phyloP scores from a whole-genome alignment of 345 rosid genomes.

The Combretum micranthum region DNA sequence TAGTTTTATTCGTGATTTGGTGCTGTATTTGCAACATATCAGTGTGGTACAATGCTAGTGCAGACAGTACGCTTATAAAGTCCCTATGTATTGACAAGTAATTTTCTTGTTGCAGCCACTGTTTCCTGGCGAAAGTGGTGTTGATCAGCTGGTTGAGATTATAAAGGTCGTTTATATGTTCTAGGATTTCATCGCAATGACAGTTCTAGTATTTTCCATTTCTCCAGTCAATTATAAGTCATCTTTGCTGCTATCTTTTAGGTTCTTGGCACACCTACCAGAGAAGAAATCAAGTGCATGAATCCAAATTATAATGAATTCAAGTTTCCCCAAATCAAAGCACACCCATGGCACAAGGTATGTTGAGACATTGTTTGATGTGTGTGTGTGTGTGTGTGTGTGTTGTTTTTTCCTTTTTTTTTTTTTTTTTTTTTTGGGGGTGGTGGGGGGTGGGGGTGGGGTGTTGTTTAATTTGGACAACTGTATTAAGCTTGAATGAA shows the following conservation, averaged over 20 bases:
- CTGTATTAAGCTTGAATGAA: not conserved
- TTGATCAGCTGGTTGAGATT: slow-evolving; percentile 96
- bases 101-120: slow-evolving; percentile 57
- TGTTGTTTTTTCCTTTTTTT: not conserved
- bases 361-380: not conserved
- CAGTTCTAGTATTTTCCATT: slow-evolving; percentile 1
- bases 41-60: too few relatives aligned
- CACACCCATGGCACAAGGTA: slow-evolving; percentile 99
- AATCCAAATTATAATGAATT: slow-evolving; percentile 93
- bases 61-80: too few relatives aligned
- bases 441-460: too few relatives aligned
- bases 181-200: not conserved
- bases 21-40: too few relatives aligned
- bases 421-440: not conserved
- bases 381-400: not conserved
- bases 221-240: not conserved
- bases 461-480: too few relatives aligned
- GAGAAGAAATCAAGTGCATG: slow-evolving; percentile 99
- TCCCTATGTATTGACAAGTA: too few relatives aligned
- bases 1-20: too few relatives aligned
- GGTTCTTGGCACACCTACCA: slow-evolving; percentile 93
- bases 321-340: slow-evolving; percentile 97
- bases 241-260: slow-evolving; percentile 15
- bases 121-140: slow-evolving; percentile 96
- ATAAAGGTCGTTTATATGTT: slow-evolving; percentile 53